Percentiles rank a stretch among this genome's conserved stretches.
phyloP scores from a whole-genome alignment of 148 eudicot species.

The Cornus kousa region DNA sequence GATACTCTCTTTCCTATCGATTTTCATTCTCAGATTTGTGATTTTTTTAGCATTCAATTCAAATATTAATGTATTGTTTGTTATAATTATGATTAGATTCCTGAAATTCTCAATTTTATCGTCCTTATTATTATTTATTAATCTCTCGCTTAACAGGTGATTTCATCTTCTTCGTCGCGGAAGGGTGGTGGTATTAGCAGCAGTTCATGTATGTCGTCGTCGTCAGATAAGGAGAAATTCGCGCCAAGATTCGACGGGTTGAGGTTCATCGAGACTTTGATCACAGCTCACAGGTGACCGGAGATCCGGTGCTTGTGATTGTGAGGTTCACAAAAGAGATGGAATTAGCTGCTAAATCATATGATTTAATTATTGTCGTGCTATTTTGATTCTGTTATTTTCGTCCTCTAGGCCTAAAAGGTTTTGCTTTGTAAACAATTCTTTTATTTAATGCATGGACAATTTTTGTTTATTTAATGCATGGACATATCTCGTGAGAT shows the following conservation, averaged over 20 bases:
- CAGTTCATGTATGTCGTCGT: neutral
- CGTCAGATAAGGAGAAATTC: slow-evolving; percentile 29
- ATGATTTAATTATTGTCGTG: neutral
- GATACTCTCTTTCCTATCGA: too few relatives aligned
- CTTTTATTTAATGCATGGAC: too few relatives aligned
- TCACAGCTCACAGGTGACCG: slow-evolving; percentile 63
- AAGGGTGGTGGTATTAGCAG: slow-evolving; percentile 7
- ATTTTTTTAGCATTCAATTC: neutral
- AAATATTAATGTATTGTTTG: neutral
- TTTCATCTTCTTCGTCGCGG: neutral
- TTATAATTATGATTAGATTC: neutral
- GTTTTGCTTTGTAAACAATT: too few relatives aligned
- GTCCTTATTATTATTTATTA: neutral
- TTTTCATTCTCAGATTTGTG: too few relatives aligned
- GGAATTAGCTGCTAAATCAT: neutral
- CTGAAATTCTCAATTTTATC: too few relatives aligned
- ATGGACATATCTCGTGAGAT: too few relatives aligned
- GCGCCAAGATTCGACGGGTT: slow-evolving; percentile 59
- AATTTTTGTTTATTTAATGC: too few relatives aligned
- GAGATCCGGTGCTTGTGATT: neutral
- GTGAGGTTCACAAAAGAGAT: neutral
- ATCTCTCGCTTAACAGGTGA: neutral
- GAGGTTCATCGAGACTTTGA: slow-evolving; percentile 60
- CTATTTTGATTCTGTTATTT: neutral
- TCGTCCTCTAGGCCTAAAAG: too few relatives aligned